phyloP scores from a whole-genome alignment of 805 yeast species.

The Ogataea pilisensis region DNA sequence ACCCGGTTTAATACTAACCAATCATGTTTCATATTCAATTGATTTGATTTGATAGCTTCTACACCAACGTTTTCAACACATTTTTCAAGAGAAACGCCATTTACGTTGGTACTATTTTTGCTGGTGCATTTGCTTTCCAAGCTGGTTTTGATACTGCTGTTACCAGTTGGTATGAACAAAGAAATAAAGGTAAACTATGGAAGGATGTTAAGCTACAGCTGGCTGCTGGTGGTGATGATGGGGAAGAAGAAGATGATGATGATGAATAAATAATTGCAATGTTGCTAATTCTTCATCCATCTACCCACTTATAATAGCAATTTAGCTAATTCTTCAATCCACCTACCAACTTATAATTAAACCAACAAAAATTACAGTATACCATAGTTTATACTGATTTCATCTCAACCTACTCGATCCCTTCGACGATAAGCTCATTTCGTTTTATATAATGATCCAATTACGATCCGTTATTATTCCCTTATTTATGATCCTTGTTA shows the following conservation, averaged over 20 bases:
- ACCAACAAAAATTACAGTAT: no score
- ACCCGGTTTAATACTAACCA: no score
- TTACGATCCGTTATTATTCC: no score
- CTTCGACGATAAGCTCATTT: no score
- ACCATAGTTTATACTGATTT: no score
- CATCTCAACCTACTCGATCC: no score
- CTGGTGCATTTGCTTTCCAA: slow-evolving; percentile 83
- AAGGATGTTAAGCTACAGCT: slow-evolving; percentile 63
- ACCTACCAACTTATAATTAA: no score
- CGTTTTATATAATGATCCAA: no score
- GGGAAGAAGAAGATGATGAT: slow-evolving; percentile 54
- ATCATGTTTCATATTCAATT: background rate
- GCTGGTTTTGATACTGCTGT: slow-evolving; percentile 65
- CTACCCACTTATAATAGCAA: no score
- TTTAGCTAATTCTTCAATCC: no score
- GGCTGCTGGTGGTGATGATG: slow-evolving; percentile 53
- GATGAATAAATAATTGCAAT: slow-evolving; percentile 21
- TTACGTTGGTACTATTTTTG: slow-evolving; percentile 78
- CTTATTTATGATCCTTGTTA: no score
- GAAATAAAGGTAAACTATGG: slow-evolving; percentile 86
- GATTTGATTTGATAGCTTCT: slow-evolving; percentile 9
- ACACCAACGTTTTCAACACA: slow-evolving; percentile 54
- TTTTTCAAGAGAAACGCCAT: slow-evolving; percentile 88
- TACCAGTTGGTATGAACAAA: slow-evolving; percentile 68
- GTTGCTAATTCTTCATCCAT: no score